Percentiles rank a stretch among this genome's conserved stretches.
Evolutionary conservation across 176 grass and related monocot genomes (phyloP).

Genomic region (Hyparrhenia diplandra): DNA sequence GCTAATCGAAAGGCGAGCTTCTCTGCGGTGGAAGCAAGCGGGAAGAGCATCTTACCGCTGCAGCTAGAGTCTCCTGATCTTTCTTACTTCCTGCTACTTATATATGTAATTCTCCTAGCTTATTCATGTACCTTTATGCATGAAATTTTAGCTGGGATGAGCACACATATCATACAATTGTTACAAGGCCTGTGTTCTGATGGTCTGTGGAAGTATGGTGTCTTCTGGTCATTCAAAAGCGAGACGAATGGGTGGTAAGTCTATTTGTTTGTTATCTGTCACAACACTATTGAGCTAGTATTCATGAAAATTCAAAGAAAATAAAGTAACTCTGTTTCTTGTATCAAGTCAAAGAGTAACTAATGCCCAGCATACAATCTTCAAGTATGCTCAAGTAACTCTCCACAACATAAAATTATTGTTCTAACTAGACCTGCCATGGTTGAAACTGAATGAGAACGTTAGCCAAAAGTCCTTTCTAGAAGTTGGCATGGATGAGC

Average conservation of each 20-base stretch:
- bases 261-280: constrained; percentile 6
- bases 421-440: background rate
- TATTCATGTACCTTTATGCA: constrained; percentile 18
- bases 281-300: background rate
- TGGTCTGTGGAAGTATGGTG: constrained; percentile 58
- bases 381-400: background rate
- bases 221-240: constrained; percentile 57
- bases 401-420: background rate
- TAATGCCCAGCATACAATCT: background rate
- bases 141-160: constrained; percentile 1
- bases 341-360: background rate
- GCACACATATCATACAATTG: constrained; percentile 19
- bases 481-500: constrained; percentile 2
- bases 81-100: constrained; percentile 7
- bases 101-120: background rate
- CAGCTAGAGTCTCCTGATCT: constrained; percentile 37
- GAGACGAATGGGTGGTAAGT: constrained; percentile 47
- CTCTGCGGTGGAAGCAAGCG: constrained; percentile 64
- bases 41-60: constrained; percentile 67
- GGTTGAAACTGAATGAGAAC: background rate
- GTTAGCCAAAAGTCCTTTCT: background rate
- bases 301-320: constrained; percentile 6
- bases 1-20: constrained; percentile 63
- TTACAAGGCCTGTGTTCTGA: constrained; percentile 57
- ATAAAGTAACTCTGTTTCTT: background rate